Base-by-base conservation (phyloP, 352 stramenopile species). In the Pythium myriotylum region DNA sequence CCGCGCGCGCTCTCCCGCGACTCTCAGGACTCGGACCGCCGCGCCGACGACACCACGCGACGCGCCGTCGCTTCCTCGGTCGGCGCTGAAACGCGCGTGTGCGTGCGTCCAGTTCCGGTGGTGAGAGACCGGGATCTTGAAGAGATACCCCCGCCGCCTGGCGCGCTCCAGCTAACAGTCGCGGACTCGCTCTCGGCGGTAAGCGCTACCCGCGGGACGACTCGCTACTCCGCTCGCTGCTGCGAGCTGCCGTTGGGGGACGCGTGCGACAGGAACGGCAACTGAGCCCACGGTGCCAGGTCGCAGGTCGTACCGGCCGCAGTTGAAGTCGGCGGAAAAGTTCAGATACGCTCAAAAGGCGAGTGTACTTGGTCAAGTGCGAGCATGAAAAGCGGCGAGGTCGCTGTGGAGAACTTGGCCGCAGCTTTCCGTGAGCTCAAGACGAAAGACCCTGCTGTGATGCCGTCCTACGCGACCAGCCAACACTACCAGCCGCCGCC, bases 321-420 rank as follows among this genome's bases (percentile, higher is more conserved):
- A 16, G 14, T 39, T 50, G 52, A 51, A 33, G 39, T 48, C 45
- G 52, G 39, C 22, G 12, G 52, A 59, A 50, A 27, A 59, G 37
- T 27, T 16, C 22, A 50, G 22, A 16, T 26, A 37, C 22, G 20
- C 9, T 48, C 48, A 39, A 32, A 20, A 24, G 26, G 42, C 27
- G 40, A 17, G 40, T 29, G 37, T 13, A n/a, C 6, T 9, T 17
- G 2, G 19, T 29, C n/a, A 1, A 19, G 48, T 33, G 20, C 47
- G 29, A 53, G n/a, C 26, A 70, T 70, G 63, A 64, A 77, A 39
- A 59, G 65, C 20, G 65, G 67, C 3, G 54, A 86, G 75, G 66
- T 84, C 42, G 73, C 70, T 3, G 65, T 88, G 47, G 72, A 68
- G 43, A 79, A 67, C 26, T 68, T 63, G 29, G 42, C 67, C 24